A percentile compares a stretch with the other conserved stretches of the same genome.
Conservation (phyloP, 2,329 filamentous ascomycete species). For the Waltergamsia citrina region DNA sequence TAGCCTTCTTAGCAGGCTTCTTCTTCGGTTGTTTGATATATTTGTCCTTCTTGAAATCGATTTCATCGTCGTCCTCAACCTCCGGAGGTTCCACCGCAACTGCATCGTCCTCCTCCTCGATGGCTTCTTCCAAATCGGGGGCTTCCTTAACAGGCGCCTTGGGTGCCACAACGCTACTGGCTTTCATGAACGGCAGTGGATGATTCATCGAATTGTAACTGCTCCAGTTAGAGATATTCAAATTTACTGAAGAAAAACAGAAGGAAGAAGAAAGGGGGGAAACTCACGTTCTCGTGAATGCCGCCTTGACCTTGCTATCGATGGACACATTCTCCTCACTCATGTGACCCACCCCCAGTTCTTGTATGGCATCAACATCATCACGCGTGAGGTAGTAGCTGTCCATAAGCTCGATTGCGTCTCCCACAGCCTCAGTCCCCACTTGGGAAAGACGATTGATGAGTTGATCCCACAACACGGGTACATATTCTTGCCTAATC, state of each 20-base stretch:
- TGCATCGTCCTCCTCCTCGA: slow-evolving; percentile 83
- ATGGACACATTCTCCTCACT: slow-evolving; percentile 66
- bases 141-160: slow-evolving; percentile 66
- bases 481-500: slow-evolving; percentile 88
- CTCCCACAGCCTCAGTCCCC: slow-evolving; percentile 72
- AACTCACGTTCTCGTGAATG: slow-evolving; percentile 80
- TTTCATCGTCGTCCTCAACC: slow-evolving; percentile 61
- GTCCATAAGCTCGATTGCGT: slow-evolving; percentile 93
- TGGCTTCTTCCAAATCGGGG: slow-evolving; percentile 91
- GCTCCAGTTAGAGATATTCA: not conserved
- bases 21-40: slow-evolving; percentile 89
- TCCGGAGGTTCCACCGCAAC: slow-evolving; percentile 47
- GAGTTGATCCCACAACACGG: slow-evolving; percentile 74
- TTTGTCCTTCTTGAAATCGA: slow-evolving; percentile 89
- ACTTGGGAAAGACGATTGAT: slow-evolving; percentile 65
- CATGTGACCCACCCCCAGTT: slow-evolving; percentile 83
- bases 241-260: slow-evolving; percentile 1
- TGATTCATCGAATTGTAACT: slow-evolving; percentile 84
- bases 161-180: slow-evolving; percentile 63
- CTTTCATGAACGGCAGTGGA: slow-evolving; percentile 93
- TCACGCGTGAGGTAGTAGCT: slow-evolving; percentile 92
- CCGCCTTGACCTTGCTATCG: slow-evolving; percentile 75
- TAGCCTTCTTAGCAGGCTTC: slow-evolving; percentile 35
- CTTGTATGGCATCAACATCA: slow-evolving; percentile 80
- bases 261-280: not conserved